Base-by-base conservation (phyloP, 805 yeast genomes). In the Schwanniomyces pseudopolymorphus region DNA sequence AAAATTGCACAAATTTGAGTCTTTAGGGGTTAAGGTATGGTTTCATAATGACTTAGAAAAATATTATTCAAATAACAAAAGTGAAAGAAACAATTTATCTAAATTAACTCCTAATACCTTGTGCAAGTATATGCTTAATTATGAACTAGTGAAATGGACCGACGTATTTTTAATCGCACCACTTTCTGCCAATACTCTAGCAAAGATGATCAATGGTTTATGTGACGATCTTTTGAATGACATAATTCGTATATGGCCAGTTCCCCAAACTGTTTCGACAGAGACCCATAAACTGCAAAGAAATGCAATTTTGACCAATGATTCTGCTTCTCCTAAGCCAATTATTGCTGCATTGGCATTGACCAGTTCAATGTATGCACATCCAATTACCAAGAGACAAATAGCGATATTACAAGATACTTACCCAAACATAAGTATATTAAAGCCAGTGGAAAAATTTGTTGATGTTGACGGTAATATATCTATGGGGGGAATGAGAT, bases 401-500 rank as follows among this genome's bases (percentile, higher is more conserved):
- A 45, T 61, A 46, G 43, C 36, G 2, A 13, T 48, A 22, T 48
- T 61, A 21, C 63, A 56, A 41, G 64, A 61, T 42, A 54, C 56
- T 2, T 60, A 55, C 39, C 61, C 63, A 4, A 55, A 56, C 33
- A 57, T 60, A 55, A 41, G 49, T 8, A 55, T 61, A 11, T 51
- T 61, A 37, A 60, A 61, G 39, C 66, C 66, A 11, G 64, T 60
- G 13, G 66, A 61, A 35, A 61, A 61, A 36, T 57, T 53, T 31
- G 57, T 56, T 20, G 61, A 59, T 43, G 52, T 53, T 6, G 61
- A 59, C 42, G 66, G 66, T 2, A 59, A 59, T 35, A 61, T 61
- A n/a, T 46, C 60, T 7, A 61, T 61, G 66, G 66, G 66, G 2
- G 66, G 66, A 7, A 60, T 61, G 64, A 48, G 64, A 31, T 50